A percentile compares a stretch with the other conserved stretches of the same genome.
Evolutionary conservation across 2,329 filamentous ascomycete species (phyloP).

Genomic region (Ciborinia camelliae): DNA sequence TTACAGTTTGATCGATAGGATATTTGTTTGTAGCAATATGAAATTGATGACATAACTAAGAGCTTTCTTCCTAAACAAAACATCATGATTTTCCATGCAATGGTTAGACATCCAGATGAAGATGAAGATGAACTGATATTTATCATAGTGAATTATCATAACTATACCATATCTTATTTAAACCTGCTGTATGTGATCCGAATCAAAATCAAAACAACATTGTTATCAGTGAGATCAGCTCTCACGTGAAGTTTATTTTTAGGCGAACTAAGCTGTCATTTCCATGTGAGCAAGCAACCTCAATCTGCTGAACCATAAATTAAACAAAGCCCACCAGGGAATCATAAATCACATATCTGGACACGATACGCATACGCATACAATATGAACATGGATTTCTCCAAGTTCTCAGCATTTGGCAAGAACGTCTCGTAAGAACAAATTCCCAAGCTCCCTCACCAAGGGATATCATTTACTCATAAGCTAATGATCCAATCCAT

Average conservation of each 20-base stretch:
- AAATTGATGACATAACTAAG: neutral
- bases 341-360: neutral
- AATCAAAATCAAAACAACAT: neutral
- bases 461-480: neutral
- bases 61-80: no score
- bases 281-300: conserved; percentile 13
- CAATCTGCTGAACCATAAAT: conserved; percentile 20
- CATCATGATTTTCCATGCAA: neutral
- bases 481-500: conserved; percentile 41
- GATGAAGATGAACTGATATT: neutral
- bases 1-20: neutral
- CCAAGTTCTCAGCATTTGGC: conserved; percentile 64
- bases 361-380: neutral
- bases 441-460: conserved; percentile 22
- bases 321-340: neutral
- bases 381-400: conserved; percentile 50
- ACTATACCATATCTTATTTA: neutral
- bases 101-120: neutral
- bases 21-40: neutral
- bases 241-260: conserved; percentile 11
- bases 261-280: conserved; percentile 11
- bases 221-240: conserved; percentile 14
- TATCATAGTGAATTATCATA: neutral
- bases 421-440: conserved; percentile 63
- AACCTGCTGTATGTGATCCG: no score